phyloP scores from a whole-genome alignment of 306 rosid species.

The Dalbergia oliveri region DNA sequence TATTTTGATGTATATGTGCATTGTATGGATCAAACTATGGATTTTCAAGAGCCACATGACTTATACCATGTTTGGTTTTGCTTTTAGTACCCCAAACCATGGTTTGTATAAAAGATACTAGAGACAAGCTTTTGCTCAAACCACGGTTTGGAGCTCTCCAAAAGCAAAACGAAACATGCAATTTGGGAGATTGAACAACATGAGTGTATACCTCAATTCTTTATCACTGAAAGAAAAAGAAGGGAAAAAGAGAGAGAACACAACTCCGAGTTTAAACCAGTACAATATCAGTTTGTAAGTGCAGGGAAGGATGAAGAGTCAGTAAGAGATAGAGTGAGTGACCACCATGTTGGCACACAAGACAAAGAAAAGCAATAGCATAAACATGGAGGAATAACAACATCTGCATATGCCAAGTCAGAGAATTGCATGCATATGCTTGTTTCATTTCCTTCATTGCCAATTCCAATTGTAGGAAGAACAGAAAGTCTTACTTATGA shows the following conservation, averaged over 20 bases:
- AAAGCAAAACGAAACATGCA: neutral
- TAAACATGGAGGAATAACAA: neutral
- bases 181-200: conserved; percentile 1
- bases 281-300: neutral
- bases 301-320: conserved; percentile 9
- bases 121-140: too few species aligned
- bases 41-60: neutral
- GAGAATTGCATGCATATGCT: conserved; percentile 38
- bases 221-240: neutral
- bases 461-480: conserved; percentile 2
- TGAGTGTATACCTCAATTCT: conserved; percentile 13
- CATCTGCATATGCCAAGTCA: conserved; percentile 22
- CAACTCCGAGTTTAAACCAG: neutral
- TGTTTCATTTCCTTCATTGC: conserved; percentile 33
- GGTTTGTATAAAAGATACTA: too few species aligned
- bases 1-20: too few species aligned
- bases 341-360: conserved; percentile 25
- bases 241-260: neutral
- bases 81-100: too few species aligned
- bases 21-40: neutral
- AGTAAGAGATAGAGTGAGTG: conserved; percentile 2
- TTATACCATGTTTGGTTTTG: too few species aligned
- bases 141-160: neutral
- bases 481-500: conserved; percentile 12
- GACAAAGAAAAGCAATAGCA: conserved; percentile 17